Evolutionary conservation across 208 protist species (phyloP).

Genomic region (Porcisia hertigi): DNA sequence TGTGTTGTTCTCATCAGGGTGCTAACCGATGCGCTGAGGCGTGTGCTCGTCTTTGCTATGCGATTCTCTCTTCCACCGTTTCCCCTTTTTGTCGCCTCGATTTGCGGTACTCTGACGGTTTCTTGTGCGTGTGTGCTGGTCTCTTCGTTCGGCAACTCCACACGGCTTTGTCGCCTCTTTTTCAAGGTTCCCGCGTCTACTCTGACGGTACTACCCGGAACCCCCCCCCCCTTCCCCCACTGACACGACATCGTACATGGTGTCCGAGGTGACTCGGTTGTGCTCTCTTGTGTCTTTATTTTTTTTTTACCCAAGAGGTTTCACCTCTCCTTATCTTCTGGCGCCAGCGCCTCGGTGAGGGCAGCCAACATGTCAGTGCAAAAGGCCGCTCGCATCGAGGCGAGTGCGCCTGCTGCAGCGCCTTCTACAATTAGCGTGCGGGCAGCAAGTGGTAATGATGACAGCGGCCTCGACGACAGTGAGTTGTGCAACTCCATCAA

Average conservation of each 20-base stretch:
- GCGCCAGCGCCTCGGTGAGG: neutral
- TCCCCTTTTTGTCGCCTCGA: neutral
- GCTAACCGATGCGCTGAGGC: neutral
- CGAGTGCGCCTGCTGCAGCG: neutral
- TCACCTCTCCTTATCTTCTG: neutral
- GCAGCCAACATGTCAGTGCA: conserved; percentile 1
- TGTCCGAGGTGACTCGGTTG: neutral
- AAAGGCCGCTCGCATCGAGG: conserved; percentile 12
- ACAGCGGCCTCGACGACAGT: conserved; percentile 8
- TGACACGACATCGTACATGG: neutral
- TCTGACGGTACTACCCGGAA: neutral
- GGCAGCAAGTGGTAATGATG: conserved; percentile 3
- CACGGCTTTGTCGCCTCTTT: neutral
- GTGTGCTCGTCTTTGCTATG: neutral
- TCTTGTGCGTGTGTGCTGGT: neutral
- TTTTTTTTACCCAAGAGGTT: neutral
- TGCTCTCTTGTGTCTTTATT: neutral
- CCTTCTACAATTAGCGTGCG: neutral
- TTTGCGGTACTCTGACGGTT: too few species aligned
- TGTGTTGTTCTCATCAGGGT: neutral
- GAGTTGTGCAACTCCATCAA: conserved; percentile 41
- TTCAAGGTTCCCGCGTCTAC: neutral
- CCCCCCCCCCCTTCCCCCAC: neutral
- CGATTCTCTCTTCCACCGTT: neutral
- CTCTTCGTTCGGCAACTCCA: neutral